Conservation (phyloP, 129 eudicot genomes). For the Smallanthus sonchifolius region DNA sequence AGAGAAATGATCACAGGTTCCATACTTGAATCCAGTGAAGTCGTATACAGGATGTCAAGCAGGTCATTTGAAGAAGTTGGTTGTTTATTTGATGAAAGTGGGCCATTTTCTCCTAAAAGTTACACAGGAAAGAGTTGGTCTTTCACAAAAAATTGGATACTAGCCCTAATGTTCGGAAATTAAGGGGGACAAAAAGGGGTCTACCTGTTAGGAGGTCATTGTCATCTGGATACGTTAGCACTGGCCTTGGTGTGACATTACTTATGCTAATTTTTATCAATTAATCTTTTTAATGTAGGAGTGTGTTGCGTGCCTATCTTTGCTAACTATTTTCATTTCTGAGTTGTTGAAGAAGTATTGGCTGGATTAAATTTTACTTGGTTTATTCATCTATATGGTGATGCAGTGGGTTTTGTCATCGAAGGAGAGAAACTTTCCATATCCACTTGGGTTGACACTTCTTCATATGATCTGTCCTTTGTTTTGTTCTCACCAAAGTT, state of each 20-base stretch:
- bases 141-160: conserved; percentile 20
- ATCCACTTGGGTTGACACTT: conserved; percentile 92
- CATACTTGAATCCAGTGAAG: conserved; percentile 40
- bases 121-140: conserved; percentile 47
- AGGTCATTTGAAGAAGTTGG: conserved; percentile 40
- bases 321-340: background rate
- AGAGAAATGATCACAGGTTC: conserved; percentile 30
- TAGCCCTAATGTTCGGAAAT: conserved; percentile 10
- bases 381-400: background rate
- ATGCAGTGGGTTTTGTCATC: conserved; percentile 98
- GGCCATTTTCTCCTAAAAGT: conserved; percentile 33
- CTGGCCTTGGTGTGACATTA: background rate
- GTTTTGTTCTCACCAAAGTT: conserved; percentile 74
- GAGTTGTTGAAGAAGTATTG: background rate
- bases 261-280: background rate
- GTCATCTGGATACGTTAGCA: no score
- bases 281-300: background rate
- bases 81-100: conserved; percentile 27
- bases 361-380: background rate
- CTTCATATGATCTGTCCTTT: conserved; percentile 88
- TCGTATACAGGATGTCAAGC: conserved; percentile 37
- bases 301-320: background rate
- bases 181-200: conserved; percentile 35
- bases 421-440: conserved; percentile 90
- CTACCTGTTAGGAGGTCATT: conserved; percentile 66